Evolutionary conservation across 345 rosid species (phyloP), one percentile per base, ranked within the genome.

Genomic region (Pistacia vera): DNA sequence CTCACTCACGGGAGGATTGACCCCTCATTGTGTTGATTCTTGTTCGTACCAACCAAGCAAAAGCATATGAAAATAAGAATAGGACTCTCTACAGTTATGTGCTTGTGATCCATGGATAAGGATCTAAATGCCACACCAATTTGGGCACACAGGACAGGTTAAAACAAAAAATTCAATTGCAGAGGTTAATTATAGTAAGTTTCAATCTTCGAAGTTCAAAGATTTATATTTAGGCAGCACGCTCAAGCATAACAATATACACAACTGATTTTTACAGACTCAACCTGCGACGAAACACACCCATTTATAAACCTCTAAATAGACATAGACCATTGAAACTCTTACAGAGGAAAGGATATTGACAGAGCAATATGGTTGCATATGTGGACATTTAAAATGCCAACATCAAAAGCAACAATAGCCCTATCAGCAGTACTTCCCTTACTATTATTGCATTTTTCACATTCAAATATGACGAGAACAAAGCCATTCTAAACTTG

Each of bases 391-490:
- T 56, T 36, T 13, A 12, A 13, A 20, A 56, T 70, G 63, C 44
- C 14, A 4, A 56, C 57, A 56, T 41, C 54, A 56, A 4, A 55
- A 22, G 20, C 49, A 46, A 57, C 16, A 16, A 75, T 66, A 38
- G 56, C 77, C 52, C 69, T 63, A 73, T 44, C 73, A 46, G 38
- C 11, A 44, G n/a, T 16, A n/a, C 28, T 68, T 58, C 48, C 51
- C 49, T 72, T 48, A n/a, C 0, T 75, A 65, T 80, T 69, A 51
- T 70, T 65, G 71, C 71, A 60, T 76, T 41, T n/a, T n/a, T 46
- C 17, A 55, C 35, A 71, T 41, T 13, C 56, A 54, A 62, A 72
- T 54, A 38, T 20, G 52, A 30, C 49, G 36, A 18, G 70, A 57
- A 13, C 8, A 59, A 48, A 78, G 71, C 72, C 61, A 25, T 54